A percentile compares a stretch with the other conserved stretches of the same genome.
Evolutionary conservation across 768 basidiomycete genomes (phyloP).

Genomic region (Boletus rubropictus): DNA sequence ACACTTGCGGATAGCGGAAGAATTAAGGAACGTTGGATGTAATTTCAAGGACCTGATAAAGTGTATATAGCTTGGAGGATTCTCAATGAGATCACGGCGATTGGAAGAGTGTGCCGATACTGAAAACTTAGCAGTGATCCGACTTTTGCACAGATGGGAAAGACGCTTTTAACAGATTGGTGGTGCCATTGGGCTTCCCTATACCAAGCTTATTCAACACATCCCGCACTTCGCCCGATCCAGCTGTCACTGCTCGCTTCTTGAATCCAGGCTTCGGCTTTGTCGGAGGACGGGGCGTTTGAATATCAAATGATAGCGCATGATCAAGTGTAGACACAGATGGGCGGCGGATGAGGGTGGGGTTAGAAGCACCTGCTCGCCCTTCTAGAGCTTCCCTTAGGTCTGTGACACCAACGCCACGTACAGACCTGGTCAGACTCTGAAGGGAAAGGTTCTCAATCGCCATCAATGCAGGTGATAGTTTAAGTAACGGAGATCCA

Average conservation of each 20-base stretch:
- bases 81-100: slow-evolving; percentile 1
- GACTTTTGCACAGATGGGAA: slow-evolving; percentile 52
- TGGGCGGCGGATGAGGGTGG: slow-evolving; percentile 58
- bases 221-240: slow-evolving; percentile 70
- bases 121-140: slow-evolving; percentile 34
- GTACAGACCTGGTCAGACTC: slow-evolving; percentile 71
- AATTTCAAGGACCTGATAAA: slow-evolving; percentile 14
- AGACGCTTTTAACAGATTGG: slow-evolving; percentile 62
- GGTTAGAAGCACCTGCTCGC: slow-evolving; percentile 76
- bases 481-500: slow-evolving; percentile 67
- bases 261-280: slow-evolving; percentile 55
- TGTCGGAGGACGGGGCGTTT: slow-evolving; percentile 39
- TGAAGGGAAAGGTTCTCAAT: slow-evolving; percentile 87
- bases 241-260: slow-evolving; percentile 44
- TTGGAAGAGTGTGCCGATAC: slow-evolving; percentile 4
- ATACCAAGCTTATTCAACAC: slow-evolving; percentile 80
- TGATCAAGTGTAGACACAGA: slow-evolving; percentile 78
- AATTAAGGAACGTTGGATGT: slow-evolving; percentile 7
- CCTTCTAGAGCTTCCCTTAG: slow-evolving; percentile 86
- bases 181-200: slow-evolving; percentile 58
- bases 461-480: slow-evolving; percentile 84
- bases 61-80: slow-evolving; percentile 15
- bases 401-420: slow-evolving; percentile 82
- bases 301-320: slow-evolving; percentile 43
- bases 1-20: slow-evolving; percentile 1